Base-by-base conservation (phyloP, 2,329 filamentous ascomycete genomes). In the Calonectria montana region DNA sequence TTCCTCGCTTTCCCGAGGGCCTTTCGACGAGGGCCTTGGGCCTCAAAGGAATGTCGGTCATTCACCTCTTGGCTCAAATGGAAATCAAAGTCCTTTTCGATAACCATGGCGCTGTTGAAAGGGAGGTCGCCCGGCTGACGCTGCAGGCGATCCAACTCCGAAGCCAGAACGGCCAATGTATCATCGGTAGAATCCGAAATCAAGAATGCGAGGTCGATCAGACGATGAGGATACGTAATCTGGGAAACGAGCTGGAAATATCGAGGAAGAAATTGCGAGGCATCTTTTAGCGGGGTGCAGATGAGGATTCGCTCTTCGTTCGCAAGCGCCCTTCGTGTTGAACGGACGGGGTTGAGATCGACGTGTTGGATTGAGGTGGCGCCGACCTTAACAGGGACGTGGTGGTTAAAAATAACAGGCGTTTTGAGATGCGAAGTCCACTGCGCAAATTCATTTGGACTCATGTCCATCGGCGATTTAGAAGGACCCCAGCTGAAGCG, bases 381-480 rank as follows among this genome's bases (percentile, higher is more conserved):
- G 83, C 98, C 97, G 85, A 98, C 88, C 82, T 94, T 91, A 80
- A 98, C 88, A 41, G 97, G 93, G 74, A 93, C 92, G 84, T 98
- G 97, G 84, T 96, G 94, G 86, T 99, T 99, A 88, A 97, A 98
- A 76, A 98, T 91, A 78, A 99, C 95, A 62, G 97, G 97, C 4
- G 97, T 98, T 79, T 96, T 92, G 74, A 97, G 87, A 81, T 98
- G 96, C 70, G 91, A 92, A 77, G 94, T 93, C 97, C 97, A 99
- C 75, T 94, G 90, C 73, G 92, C 92, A 83, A 96, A 93, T 82
- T 99, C 97, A 82, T 98, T 98, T 68, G 93, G 87, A 48, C 94
- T 91, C 95, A 99, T 98, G 75, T 97, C 92, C 92, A 97, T 97
- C 65, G 97, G 97, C n/a, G 97, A 91, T 87, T 97, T 98, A 27